Evolutionary conservation across 148 eudicot genomes (phyloP), one percentile per base, ranked within the genome.

Genomic region (Heliamphora exappendiculata): DNA sequence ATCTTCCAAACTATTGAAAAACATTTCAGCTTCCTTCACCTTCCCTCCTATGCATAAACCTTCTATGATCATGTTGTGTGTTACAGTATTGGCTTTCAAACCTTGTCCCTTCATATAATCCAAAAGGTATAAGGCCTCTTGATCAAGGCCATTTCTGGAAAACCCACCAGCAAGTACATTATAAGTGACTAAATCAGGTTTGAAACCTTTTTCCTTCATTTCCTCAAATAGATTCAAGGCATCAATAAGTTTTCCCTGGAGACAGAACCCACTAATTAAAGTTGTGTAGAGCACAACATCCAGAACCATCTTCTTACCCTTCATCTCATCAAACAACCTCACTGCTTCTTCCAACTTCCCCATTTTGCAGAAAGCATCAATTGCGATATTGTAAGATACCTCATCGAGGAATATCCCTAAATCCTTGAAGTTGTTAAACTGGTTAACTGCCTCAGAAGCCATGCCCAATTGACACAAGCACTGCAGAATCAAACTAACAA

Each of bases 211-310:
- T 31, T 67, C 42, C 66, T 60, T 80, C 85, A 92, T 82, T 77
- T 85, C 88, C 42, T 77, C 69, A 63, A 86, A 81, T 51, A 87
- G 29, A 20, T 70, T 64, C 8, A 67, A 50, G 16, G 97, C 94
- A 64, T 90, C 87, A 63, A 26, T 34, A 74, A 86, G 71, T 24
- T 78, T 80, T 26, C 86, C 89, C 8, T 84, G 75, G n/a, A 78
- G 84, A 78, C 87, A 86, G 71, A 80, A 84, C 45, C 92, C 92
- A 74, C 78, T 82, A 22, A 92, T 92, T 81, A 92, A 74, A 75
- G 94, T 92, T n/a, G 97, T 88, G 80, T 87, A 92, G 79, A 90
- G 87, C 76, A 82, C 75, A 54, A 83, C 80, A 86, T 92, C 97
- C 28, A 86, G 87, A 39, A 63, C 68, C 77, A 92, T 42, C 72